Base-by-base conservation (phyloP, 2,329 filamentous ascomycete genomes). In the Neonectria ditissima region DNA sequence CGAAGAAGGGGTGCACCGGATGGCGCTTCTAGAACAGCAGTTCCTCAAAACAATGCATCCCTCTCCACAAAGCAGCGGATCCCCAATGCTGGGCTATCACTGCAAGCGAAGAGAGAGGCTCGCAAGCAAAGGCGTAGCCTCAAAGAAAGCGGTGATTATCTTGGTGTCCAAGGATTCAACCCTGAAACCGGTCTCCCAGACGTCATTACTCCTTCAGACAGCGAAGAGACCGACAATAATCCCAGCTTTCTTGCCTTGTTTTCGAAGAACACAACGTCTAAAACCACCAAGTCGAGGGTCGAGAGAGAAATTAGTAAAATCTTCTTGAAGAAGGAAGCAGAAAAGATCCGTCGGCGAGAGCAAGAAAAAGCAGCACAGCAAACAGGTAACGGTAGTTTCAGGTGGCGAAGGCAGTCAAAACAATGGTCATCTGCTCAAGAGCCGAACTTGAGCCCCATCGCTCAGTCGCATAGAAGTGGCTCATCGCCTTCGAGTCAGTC, bases 151-250 rank as follows among this genome's bases (percentile, higher is more conserved):
- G 85, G 86, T 5, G 87, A 89, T 71, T 89, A 83, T 69, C 80
- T 89, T 0, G 86, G 86, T 2, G 84, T 88, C 1, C 85, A 87
- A 62, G 87, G 87, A 4, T 79, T 85, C 56, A 88, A 89, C 69
- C 87, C 87, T 0, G 76, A 80, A 44, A 88, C 87, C 0, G 85
- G 87, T 5, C 78, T 83, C 65, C 81, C 83, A 52, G 83, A 87
- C 61, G 74, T 84, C 14, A 76, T 86, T 39, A 86, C 83, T 4
- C 82, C 83, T 8, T 83, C 83, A 3, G 78, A 80, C 14, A 85
- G 82, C 63, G 83, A 82, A 16, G 73, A 77, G 24, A 74, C 73
- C 7, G 75, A 76, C 34, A 69, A 73, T 44, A 77, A 70, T 34
- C 72, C 82, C 16, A 68, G 70, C 4, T 65, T 70, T 1, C 71